Conservation (phyloP, 257 asterid genomes). For the Mentha longifolia region DNA sequence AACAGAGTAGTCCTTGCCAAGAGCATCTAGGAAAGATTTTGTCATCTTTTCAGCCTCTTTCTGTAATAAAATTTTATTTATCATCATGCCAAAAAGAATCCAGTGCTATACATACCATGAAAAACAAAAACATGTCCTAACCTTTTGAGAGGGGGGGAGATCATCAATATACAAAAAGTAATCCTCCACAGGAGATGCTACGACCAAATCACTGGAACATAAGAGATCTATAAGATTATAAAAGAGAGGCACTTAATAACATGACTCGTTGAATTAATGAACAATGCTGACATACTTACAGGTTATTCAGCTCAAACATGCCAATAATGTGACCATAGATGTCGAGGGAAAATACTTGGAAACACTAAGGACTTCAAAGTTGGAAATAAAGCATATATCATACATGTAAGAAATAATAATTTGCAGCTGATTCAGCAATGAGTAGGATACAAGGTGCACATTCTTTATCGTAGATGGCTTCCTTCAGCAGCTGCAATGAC, state of each 20-base stretch:
- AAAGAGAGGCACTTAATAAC: background rate
- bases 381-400: conserved; percentile 8
- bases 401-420: conserved; percentile 11
- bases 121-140: conserved; percentile 30
- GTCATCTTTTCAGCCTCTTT: conserved; percentile 70
- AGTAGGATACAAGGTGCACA: conserved; percentile 86
- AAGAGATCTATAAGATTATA: conserved; percentile 16
- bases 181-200: conserved; percentile 87
- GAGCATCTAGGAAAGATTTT: conserved; percentile 79
- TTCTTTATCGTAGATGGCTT: conserved; percentile 78
- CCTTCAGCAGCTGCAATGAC: conserved; percentile 93
- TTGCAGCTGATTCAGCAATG: conserved; percentile 32
- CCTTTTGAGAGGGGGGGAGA: conserved; percentile 78
- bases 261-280: conserved; percentile 18
- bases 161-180: conserved; percentile 85
- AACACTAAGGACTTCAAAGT: conserved; percentile 57
- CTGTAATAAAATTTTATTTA: conserved; percentile 46
- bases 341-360: conserved; percentile 83
- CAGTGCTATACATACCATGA: conserved; percentile 17
- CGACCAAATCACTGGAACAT: conserved; percentile 74
- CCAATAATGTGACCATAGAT: conserved; percentile 91
- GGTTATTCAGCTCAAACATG: conserved; percentile 97
- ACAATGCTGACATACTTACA: conserved; percentile 57
- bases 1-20: conserved; percentile 84
- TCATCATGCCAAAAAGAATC: conserved; percentile 20